phyloP scores from a whole-genome alignment of 148 eudicot genomes.

The Arctostaphylos glauca region DNA sequence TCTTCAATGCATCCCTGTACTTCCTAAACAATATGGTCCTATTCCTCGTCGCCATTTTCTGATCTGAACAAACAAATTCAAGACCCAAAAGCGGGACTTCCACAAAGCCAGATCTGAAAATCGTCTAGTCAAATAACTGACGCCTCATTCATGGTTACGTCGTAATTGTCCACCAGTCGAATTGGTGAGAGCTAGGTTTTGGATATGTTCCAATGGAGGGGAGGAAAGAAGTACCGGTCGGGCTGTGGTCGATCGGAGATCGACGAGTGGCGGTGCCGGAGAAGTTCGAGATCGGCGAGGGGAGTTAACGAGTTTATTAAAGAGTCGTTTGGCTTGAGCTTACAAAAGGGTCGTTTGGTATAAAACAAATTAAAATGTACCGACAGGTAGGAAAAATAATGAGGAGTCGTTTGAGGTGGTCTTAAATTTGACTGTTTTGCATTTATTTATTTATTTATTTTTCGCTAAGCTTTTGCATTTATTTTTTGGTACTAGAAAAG shows the following conservation, averaged over 20 bases:
- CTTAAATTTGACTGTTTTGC: no score
- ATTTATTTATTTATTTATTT: no score
- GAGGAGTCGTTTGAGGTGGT: neutral
- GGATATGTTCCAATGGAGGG: no score
- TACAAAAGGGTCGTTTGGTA: neutral
- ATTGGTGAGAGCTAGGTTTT: slow-evolving; percentile 2
- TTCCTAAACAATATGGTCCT: slow-evolving; percentile 62
- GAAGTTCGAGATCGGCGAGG: neutral
- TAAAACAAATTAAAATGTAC: neutral
- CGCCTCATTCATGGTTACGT: neutral
- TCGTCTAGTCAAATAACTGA: neutral
- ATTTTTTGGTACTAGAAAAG: no score
- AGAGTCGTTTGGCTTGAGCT: neutral
- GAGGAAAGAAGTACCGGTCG: neutral
- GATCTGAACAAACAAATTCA: neutral
- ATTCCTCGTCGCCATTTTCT: slow-evolving; percentile 73
- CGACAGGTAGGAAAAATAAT: neutral
- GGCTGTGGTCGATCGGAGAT: neutral
- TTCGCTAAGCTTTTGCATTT: no score
- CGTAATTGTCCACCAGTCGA: neutral
- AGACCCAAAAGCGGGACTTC: neutral
- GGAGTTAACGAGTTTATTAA: neutral
- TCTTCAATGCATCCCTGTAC: slow-evolving; percentile 80
- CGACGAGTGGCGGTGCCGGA: neutral
- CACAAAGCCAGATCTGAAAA: slow-evolving; percentile 5